Percentiles rank a stretch among this genome's conserved stretches.
Evolutionary conservation across 108 stramenopile genomes (phyloP).

Genomic region (Fragilaria crotonensis): DNA sequence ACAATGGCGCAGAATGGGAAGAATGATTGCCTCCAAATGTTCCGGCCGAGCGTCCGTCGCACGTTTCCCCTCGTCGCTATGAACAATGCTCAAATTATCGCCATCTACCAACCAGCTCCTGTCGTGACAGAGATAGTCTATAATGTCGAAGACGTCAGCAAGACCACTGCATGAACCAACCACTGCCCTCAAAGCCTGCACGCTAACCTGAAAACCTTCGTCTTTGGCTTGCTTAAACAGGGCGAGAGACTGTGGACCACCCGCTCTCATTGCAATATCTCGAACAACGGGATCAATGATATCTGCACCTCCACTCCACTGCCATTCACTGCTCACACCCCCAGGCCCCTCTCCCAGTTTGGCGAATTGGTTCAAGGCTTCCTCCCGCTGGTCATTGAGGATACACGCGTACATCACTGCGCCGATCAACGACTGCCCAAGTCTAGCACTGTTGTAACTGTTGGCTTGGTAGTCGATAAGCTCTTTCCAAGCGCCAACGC

Average conservation of each 20-base stretch:
- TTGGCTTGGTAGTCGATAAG: slow-evolving; percentile 43
- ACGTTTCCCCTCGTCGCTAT: background rate
- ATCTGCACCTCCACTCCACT: slow-evolving; percentile 68
- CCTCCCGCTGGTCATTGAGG: slow-evolving; percentile 26
- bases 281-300: slow-evolving; percentile 46
- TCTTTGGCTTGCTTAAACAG: slow-evolving; percentile 41
- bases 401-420: slow-evolving; percentile 64
- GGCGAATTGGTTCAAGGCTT: slow-evolving; percentile 39
- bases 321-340: slow-evolving; percentile 34
- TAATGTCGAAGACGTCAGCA: background rate
- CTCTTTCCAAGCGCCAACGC: slow-evolving; percentile 54
- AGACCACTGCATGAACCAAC: background rate
- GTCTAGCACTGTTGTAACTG: slow-evolving; percentile 14
- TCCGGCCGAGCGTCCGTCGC: too few relatives aligned
- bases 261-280: slow-evolving; percentile 57
- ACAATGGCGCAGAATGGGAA: slow-evolving; percentile 45
- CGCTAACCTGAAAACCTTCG: slow-evolving; percentile 42
- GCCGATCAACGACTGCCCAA: slow-evolving; percentile 43
- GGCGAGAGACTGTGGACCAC: slow-evolving; percentile 24
- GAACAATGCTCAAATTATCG: background rate
- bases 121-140: background rate
- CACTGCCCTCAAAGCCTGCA: slow-evolving; percentile 47
- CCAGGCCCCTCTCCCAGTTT: slow-evolving; percentile 23
- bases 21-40: slow-evolving; percentile 8
- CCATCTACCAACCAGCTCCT: background rate